Conservation (phyloP, 192 early-diverging fungal genomes). For the Backusella australiensis region DNA sequence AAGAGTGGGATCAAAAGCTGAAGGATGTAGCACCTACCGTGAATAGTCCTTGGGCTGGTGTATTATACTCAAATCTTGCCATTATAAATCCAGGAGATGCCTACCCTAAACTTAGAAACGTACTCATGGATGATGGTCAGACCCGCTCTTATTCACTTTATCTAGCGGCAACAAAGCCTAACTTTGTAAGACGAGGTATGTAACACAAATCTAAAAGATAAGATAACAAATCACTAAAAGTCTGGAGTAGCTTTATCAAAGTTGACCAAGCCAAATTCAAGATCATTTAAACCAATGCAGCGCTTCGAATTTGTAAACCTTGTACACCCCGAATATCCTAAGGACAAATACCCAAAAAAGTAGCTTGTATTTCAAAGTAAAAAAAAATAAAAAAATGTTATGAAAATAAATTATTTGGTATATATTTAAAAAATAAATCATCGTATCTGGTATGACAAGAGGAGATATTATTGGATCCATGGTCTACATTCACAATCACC, state of each 20-base stretch:
- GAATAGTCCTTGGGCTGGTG: conserved; percentile 30
- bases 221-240: not conserved
- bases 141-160: conserved; percentile 35
- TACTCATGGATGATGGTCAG: conserved; percentile 33
- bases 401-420: not conserved
- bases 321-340: not conserved
- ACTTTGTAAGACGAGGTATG: conserved; percentile 17
- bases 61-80: conserved; percentile 31
- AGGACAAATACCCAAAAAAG: not conserved
- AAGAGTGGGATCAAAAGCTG: conserved; percentile 39
- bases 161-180: conserved; percentile 30
- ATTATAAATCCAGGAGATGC: conserved; percentile 32
- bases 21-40: not conserved
- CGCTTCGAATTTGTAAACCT: not conserved
- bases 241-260: not conserved
- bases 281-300: not conserved
- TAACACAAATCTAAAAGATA: not conserved
- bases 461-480: too few relatives aligned
- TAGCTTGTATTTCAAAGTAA: not conserved
- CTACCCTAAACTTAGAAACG: conserved; percentile 24
- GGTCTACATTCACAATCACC: too few relatives aligned
- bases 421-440: not conserved
- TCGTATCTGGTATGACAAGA: too few relatives aligned
- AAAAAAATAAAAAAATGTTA: not conserved
- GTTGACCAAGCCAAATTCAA: not conserved